Base-by-base conservation (phyloP, 352 stramenopile genomes). In the Phytopythium aichiense region DNA sequence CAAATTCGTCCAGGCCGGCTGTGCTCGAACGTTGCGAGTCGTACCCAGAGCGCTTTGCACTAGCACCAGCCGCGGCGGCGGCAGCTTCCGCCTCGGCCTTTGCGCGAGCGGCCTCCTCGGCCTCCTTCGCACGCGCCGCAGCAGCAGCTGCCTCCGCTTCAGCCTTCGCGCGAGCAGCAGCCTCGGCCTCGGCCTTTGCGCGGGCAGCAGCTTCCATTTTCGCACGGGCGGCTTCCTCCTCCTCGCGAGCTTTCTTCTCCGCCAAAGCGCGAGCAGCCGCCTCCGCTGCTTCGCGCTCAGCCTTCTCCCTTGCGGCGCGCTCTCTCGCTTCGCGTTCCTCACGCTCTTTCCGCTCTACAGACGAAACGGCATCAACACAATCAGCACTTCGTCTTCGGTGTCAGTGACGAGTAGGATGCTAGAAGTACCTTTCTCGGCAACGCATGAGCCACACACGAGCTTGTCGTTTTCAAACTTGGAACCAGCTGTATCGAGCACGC, bases 1-100 rank as follows among this genome's bases (percentile, higher is more conserved):
- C 84, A 61, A 92, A 91, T 60, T 94, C 63, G 45, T 89, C 84
- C 2, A 94, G 68, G 49, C 68, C 78, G 12, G 70, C 67, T 5
- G 63, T 74, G 63, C 71, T 84, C 6, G 63, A 76, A 25, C 65
- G 63, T 45, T 76, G 63, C 15, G 50, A 66, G 49, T 79, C 72
- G 13, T 58, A 51, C 68, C 50, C 40, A 63, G 20, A 49, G 66
- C 58, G 61, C 63, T 65, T 59, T 3, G 64, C 40, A 22, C 12
- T 7, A 7, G 40, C 40, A 46, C 25, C 63, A n/a, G 76, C 60
- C 20, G 65, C 55, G 23, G 74, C 74, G 8, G 66, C 68, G 59
- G 72, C 66, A 30, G 66, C 69, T 9, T 69, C 65, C 15, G 69
- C 66, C 55, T 57, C 64, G 40, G 60, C 53, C 49, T 64, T 74